Conservation (phyloP, 306 rosid genomes). For the Mimosa pudica region DNA sequence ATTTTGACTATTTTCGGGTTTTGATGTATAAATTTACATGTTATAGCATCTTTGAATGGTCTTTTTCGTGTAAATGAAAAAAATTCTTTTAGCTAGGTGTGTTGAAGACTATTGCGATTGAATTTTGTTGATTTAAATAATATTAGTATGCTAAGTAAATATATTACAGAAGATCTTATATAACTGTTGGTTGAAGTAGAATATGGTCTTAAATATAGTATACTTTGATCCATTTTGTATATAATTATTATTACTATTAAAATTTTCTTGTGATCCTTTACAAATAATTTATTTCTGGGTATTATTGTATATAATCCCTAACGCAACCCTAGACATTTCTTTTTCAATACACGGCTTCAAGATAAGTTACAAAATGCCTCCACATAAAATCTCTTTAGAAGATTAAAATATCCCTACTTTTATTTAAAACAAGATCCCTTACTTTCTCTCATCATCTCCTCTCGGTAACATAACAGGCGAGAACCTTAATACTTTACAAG, state of each 20-base stretch:
- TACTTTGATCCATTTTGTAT: too few relatives aligned
- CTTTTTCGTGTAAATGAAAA: not conserved
- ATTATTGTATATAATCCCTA: not conserved
- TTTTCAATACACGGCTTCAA: not conserved
- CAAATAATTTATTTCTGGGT: not conserved
- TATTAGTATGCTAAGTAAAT: too few relatives aligned
- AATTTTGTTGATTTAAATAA: not conserved
- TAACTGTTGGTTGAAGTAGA: too few relatives aligned
- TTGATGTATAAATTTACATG: slow-evolving; percentile 1
- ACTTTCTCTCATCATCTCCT: not conserved
- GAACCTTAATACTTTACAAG: not conserved
- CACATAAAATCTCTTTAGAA: not conserved
- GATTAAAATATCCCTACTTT: not conserved
- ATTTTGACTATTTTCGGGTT: not conserved
- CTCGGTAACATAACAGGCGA: not conserved
- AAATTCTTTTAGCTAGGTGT: not conserved
- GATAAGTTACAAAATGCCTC: not conserved
- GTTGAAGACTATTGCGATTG: not conserved
- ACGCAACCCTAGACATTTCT: not conserved
- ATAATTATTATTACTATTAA: not conserved
- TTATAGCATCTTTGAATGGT: not conserved
- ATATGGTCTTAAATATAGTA: too few relatives aligned
- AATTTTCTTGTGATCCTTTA: not conserved
- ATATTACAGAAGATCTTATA: too few relatives aligned
- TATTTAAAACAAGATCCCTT: not conserved